Percentiles rank a stretch among this genome's conserved stretches.
Evolutionary conservation across 2,329 filamentous ascomycete genomes (phyloP).

Genomic region (Aspergillus novofumigatus): DNA sequence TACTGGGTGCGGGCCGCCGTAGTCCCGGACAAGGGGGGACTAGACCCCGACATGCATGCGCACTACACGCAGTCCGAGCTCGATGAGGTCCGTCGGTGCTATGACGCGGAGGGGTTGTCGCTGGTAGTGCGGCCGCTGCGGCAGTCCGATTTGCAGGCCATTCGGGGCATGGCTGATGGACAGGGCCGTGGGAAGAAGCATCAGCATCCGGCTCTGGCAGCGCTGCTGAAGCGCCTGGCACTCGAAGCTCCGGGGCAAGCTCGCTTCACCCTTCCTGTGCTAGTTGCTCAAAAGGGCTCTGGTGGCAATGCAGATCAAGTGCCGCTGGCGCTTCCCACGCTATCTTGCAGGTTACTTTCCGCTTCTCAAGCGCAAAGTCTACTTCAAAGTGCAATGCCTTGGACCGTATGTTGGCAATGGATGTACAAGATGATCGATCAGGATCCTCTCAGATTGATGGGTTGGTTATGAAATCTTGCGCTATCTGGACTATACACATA

Average conservation of each 20-base stretch:
- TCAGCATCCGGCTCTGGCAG: neutral
- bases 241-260: conserved; percentile 31
- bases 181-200: neutral
- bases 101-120: neutral
- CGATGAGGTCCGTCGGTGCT: neutral
- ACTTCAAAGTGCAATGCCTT: conserved; percentile 5
- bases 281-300: conserved; percentile 15
- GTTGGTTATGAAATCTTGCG: conserved; percentile 19
- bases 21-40: neutral
- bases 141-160: conserved; percentile 23
- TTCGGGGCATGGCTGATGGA: conserved; percentile 13
- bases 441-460: conserved; percentile 29
- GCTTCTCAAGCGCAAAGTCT: conserved; percentile 2
- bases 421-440: conserved; percentile 38
- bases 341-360: conserved; percentile 17
- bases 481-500: conserved; percentile 24
- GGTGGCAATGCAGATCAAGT: conserved; percentile 5
- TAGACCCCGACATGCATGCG: neutral
- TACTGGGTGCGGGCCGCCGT: conserved; percentile 52
- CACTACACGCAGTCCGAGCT: neutral
- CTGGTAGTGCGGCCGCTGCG: conserved; percentile 42
- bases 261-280: conserved; percentile 42
- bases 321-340: conserved; percentile 27
- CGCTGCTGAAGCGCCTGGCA: conserved; percentile 18
- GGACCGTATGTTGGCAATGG: conserved; percentile 36